Evolutionary conservation across 768 basidiomycete species (phyloP).

Genomic region (Russula lepida): DNA sequence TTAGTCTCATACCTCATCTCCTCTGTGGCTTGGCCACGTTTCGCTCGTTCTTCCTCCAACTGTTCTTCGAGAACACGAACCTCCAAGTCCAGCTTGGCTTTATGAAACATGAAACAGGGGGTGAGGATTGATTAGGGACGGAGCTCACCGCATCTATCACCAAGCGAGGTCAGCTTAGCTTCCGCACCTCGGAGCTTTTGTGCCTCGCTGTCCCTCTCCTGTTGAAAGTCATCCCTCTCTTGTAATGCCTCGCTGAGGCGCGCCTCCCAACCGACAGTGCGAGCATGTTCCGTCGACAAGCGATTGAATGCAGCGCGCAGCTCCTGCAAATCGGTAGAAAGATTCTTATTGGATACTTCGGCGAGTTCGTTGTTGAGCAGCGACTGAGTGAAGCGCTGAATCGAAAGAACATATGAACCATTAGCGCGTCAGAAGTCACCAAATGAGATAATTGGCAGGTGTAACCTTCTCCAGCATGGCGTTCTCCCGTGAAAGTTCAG

Average conservation of each 20-base stretch:
- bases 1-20: constrained; percentile 59
- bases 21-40: constrained; percentile 58
- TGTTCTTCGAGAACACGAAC: constrained; percentile 55
- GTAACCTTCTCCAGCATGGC: constrained; percentile 51
- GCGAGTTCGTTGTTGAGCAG: constrained; percentile 74
- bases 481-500: constrained; percentile 46
- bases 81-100: constrained; percentile 65
- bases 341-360: constrained; percentile 68
- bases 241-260: constrained; percentile 55
- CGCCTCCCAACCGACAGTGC: constrained; percentile 62
- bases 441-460: neutral
- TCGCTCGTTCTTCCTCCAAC: constrained; percentile 50
- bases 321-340: constrained; percentile 68
- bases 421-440: constrained; percentile 6
- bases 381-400: constrained; percentile 68
- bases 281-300: constrained; percentile 59
- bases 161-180: constrained; percentile 50
- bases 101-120: neutral
- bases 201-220: constrained; percentile 67
- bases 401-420: neutral
- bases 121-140: neutral
- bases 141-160: constrained; percentile 54
- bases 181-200: constrained; percentile 65
- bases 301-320: constrained; percentile 58
- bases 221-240: constrained; percentile 76